Evolutionary conservation across 1,284 basidiomycete genomes (phyloP), one percentile per base, ranked within the genome.

Genomic region (Pseudozyma hubeiensis): DNA sequence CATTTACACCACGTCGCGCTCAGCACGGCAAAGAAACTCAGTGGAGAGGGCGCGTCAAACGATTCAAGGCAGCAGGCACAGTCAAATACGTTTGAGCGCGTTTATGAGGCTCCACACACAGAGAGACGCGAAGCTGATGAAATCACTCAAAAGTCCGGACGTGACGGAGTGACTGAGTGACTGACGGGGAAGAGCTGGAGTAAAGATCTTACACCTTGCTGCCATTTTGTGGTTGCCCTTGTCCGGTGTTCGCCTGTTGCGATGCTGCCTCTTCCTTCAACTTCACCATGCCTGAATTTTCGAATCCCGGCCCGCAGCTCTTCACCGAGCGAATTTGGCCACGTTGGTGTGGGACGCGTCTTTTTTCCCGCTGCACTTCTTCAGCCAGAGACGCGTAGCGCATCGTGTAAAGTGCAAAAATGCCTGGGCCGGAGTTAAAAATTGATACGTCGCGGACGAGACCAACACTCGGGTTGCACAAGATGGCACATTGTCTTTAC

Each of bases 1-100:
- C 59, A 53, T 61, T 61, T 61, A 61, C 59, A 61, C 59, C 59
- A 54, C 51, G 59, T 53, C 59, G 59, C 59, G 59, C 59, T 61
- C 51, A 24, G 51, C 7, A 41, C 2, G 5, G 19, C 19, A 5
- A 24, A 7, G 16, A 41, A 41, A 41, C 39, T 13, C 39, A 16
- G 16, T 16, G 7, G 11, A 41, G 39, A 41, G 39, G 7, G 39
- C 39, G 39, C 39, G 39, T 37, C 14, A 37, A 37, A 10, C 8
- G 14, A 37, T 9, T 37, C 8, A 37, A 37, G 35, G 35, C 39
- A 41, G 39, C 39, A 41, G 39, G 13, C 7, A 16, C 13, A 41
- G 39, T 7, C 7, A 41, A 41, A 41, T 24, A 13, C 24, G 29
- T 30, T 16, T 31, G 45, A 24, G 10, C 45, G 45, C 29, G 45